Evolutionary conservation across 2,329 filamentous ascomycete genomes (phyloP), one percentile per base, ranked within the genome.

Genomic region (Fusarium stilboides): DNA sequence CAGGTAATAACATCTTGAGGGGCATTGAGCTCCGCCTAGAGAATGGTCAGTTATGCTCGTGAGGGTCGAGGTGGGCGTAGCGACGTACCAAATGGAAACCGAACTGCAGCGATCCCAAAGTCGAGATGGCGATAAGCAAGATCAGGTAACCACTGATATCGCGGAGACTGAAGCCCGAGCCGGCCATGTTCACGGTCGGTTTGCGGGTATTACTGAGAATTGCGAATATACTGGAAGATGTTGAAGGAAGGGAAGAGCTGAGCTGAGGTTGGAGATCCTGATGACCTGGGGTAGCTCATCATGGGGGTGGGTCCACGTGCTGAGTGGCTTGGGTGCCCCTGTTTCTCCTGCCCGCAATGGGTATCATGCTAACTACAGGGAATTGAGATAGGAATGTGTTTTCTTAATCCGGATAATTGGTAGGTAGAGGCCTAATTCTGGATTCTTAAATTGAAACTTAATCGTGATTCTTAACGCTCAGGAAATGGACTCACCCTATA

Each of bases 1-100:
- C 96, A 98, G 59, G 93, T 97, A 74, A 99, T 92, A 75, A 97
- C 93, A 84, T 94, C 91, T 86, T 98, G 91, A 10, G 96, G 96
- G 10, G 95, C 94, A 79, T 99, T 99, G 68, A 99, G 88, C 79
- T 98, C 96, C 73, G 94, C 93, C 94, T 79, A 42, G 33, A 54
- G 44, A 47, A 13, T 20, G 15, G 59, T 64, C 28, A 71, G 68
- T 26, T 53, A 34, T 28, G 42, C 19, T 52, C 49, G 31, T 34
- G n/a, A 12, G 43, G 26, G 50, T 43, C 33, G 10, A 55, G 44
- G 26, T 50, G n/a, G 54, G 31, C 19, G 13, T n/a, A 57, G 31
- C 20, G 36, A 14, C 82, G 76, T 86, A 96, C 94, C 78, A 98
- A 81, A 80, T 98, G 95, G 80, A 93, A 98, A 67, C 96, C 96